Evolutionary conservation across 2,329 filamentous ascomycete genomes (phyloP).

Genomic region (Pseudogymnoascus sp.): DNA sequence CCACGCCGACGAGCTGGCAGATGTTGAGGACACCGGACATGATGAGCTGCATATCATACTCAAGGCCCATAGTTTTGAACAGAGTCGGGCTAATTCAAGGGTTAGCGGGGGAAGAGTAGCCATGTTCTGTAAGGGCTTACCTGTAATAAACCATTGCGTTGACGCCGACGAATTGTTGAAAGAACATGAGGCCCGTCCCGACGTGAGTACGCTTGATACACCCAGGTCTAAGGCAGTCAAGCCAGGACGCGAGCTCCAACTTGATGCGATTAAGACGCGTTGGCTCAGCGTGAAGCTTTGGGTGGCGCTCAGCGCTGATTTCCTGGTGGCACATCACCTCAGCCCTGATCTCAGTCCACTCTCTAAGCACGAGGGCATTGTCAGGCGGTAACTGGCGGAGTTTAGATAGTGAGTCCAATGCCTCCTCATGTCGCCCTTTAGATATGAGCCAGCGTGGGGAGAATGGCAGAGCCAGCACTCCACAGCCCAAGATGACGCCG

Average conservation of each 20-base stretch:
- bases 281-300: slow-evolving; percentile 27
- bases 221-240: slow-evolving; percentile 40
- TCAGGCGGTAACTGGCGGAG: slow-evolving; percentile 39
- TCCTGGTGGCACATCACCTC: slow-evolving; percentile 45
- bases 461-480: slow-evolving; percentile 40
- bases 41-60: slow-evolving; percentile 38
- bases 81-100: slow-evolving; percentile 36
- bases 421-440: slow-evolving; percentile 39
- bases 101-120: not conserved
- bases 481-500: slow-evolving; percentile 27
- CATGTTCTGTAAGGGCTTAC: slow-evolving; percentile 18
- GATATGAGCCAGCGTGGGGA: slow-evolving; percentile 47
- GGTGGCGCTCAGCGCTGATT: slow-evolving; percentile 33
- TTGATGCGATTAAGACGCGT: slow-evolving; percentile 30
- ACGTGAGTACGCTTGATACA: slow-evolving; percentile 43
- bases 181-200: slow-evolving; percentile 46
- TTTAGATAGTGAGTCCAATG: slow-evolving; percentile 37
- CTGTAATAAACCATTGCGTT: slow-evolving; percentile 55
- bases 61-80: slow-evolving; percentile 41
- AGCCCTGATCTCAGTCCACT: slow-evolving; percentile 41
- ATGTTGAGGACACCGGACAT: slow-evolving; percentile 47
- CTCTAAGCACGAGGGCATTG: slow-evolving; percentile 42
- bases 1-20: slow-evolving; percentile 37
- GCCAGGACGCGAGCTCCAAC: slow-evolving; percentile 40
- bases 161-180: slow-evolving; percentile 47